These are phyloP conservation scores for Bryum argenteum DNA, from an alignment of 225 moss, liverwort and hornwort genomes.

Conservation along the genomic window DNA sequence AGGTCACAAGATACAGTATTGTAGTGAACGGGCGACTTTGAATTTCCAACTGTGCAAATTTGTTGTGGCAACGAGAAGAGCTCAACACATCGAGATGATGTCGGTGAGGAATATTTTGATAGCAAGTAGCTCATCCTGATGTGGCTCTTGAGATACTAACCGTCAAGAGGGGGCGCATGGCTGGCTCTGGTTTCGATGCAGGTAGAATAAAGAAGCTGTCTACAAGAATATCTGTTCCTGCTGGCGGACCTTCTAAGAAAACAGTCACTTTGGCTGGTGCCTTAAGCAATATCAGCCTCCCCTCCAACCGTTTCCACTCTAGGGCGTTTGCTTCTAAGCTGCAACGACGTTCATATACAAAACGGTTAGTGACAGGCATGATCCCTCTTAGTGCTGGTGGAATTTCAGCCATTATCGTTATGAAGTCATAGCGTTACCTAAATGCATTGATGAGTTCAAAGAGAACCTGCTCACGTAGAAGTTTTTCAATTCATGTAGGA, in stretches of 20 bases:
- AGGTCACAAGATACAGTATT: conserved; percentile 14
- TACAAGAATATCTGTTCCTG: conserved; percentile 76
- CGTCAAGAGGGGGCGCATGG: conserved; percentile 49
- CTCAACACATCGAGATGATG: neutral
- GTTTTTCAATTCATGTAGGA: neutral
- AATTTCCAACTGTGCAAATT: neutral
- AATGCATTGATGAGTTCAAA: neutral
- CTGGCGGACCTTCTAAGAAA: conserved; percentile 83
- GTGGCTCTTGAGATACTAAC: conserved; percentile 37
- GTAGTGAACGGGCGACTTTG: conserved; percentile 2
- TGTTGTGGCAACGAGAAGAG: neutral
- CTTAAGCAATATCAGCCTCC: conserved; percentile 70
- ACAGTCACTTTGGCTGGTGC: conserved; percentile 55
- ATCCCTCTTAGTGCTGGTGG: neutral
- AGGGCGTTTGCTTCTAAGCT: conserved; percentile 59
- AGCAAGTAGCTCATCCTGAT: neutral
- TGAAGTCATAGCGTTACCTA: neutral
- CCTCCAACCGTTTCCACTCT: conserved; percentile 77
- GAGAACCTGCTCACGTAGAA: no score
- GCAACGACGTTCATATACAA: conserved; percentile 31
- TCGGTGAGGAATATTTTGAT: neutral
- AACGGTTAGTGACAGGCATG: conserved; percentile 15
- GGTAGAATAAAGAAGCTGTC: conserved; percentile 67
- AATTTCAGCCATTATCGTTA: neutral
- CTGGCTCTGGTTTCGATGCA: conserved; percentile 51